Conservation (phyloP, 306 rosid genomes). For the Vigna trinervia region DNA sequence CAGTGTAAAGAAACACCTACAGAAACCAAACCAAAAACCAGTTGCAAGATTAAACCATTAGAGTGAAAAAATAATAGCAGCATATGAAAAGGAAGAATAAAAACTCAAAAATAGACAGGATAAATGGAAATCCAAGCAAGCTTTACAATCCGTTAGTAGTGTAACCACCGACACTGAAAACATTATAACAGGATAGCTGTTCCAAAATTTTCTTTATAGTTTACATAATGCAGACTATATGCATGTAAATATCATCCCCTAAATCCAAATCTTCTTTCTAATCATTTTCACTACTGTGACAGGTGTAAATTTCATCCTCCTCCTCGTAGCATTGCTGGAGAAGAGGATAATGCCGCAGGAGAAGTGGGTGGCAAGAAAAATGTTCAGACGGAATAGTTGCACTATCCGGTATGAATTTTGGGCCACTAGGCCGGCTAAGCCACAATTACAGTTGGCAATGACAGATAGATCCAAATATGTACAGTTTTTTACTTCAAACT, state of each 20-base stretch:
- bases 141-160: not conserved
- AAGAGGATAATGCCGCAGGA: no score
- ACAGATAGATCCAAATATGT: no score
- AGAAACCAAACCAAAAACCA: conserved; percentile 32
- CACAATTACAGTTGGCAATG: no score
- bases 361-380: not conserved
- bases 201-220: not conserved
- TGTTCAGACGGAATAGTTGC: not conserved
- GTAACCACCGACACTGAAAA: not conserved
- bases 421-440: not conserved
- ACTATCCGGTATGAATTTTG: not conserved
- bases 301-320: not conserved
- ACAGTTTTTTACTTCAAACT: no score
- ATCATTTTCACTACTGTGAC: not conserved
- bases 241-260: not conserved
- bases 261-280: not conserved
- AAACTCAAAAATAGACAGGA: not conserved
- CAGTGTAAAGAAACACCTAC: conserved; percentile 43
- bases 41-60: conserved; percentile 17
- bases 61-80: conserved; percentile 25
- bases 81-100: not conserved
- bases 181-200: not conserved
- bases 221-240: not conserved
- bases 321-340: not conserved
- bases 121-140: conserved; percentile 7